Base-by-base conservation (phyloP, 2,329 filamentous ascomycete species). In the Fusarium virguliforme region DNA sequence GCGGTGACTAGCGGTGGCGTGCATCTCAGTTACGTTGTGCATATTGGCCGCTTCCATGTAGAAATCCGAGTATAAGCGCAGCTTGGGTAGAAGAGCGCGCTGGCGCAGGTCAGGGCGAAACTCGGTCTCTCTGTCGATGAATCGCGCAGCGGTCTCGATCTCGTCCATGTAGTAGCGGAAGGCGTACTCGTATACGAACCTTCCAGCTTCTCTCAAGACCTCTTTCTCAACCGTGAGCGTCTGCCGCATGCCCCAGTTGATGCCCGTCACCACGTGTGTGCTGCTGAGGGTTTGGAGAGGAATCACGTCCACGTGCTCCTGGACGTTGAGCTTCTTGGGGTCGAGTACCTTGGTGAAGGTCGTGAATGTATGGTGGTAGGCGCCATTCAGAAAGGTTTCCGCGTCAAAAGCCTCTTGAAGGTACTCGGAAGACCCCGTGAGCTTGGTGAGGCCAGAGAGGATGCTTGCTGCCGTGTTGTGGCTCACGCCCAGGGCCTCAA, bases 211-310 rank as follows among this genome's bases (percentile, higher is more conserved):
- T 0, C 18, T 10, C 0, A 13, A 13, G 18, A 57, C 24, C 4
- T 18, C 15, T 32, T 65, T 51, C 5, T 40, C 41, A 4, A 68
- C 57, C 2, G 62, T 51, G 9, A 71, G 13, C 3, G 71, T 56
- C 18, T 28, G 73, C 7, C 60, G 57, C 4, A 74, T 26, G 1
- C 72, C 72, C 60, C 70, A 74, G 3, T 13, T 48, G 18, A 73
- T 54, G 1, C 57, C 58, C 2, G 53, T 60, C 1, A 74, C 72
- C 4, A 74, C 51, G 3, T 67, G 58, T 2, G 72, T 73, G 15
- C 57, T 43, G n/a, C n/a, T 24, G 9, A 9, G 18, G 0, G 35
- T 41, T 3, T 32, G 24, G 26, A 66, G 18, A 3, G 59, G 30
- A 3, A 32, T 8, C 12, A 43, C 10, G 13, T 59, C 37, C 1